Evolutionary conservation across 2,329 filamentous ascomycete genomes (phyloP).

Genomic region (Lasiodiplodia citricola): DNA sequence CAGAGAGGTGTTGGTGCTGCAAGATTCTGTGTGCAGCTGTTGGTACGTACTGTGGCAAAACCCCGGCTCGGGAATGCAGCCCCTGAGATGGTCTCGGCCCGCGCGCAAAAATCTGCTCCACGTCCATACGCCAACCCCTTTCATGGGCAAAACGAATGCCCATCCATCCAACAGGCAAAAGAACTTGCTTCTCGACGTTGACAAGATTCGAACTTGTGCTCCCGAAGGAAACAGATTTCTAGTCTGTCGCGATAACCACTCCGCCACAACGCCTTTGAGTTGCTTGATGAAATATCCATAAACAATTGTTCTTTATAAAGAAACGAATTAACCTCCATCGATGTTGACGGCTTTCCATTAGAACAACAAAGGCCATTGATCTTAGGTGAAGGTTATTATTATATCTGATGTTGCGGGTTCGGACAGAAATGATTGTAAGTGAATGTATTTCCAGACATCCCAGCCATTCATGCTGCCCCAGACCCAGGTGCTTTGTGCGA

Average conservation of each 20-base stretch:
- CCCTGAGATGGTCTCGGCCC: slow-evolving; percentile 12
- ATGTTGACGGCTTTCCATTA: not conserved
- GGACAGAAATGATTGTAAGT: too few species aligned
- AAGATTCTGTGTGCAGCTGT: not conserved
- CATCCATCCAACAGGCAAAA: not conserved
- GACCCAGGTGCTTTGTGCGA: not conserved
- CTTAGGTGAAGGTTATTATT: not conserved
- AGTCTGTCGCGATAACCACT: slow-evolving; percentile 28
- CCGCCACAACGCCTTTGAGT: slow-evolving; percentile 18
- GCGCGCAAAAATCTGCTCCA: not conserved
- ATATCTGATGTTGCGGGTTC: not conserved
- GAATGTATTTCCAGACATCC: not conserved
- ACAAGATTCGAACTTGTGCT: slow-evolving; percentile 27
- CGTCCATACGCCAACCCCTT: slow-evolving; percentile 2
- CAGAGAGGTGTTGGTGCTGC: not conserved
- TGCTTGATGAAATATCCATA: not conserved
- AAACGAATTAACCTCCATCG: rapidly evolving
- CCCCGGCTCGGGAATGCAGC: not conserved
- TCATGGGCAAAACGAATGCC: not conserved
- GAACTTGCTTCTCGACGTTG: not conserved
- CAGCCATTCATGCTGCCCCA: not conserved
- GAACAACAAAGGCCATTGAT: not conserved
- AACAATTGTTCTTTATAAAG: rapidly evolving
- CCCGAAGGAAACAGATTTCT: slow-evolving; percentile 29
- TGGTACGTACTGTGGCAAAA: not conserved